phyloP scores from a whole-genome alignment of 1,284 basidiomycete genomes.

The Marasmius tenuissimus region DNA sequence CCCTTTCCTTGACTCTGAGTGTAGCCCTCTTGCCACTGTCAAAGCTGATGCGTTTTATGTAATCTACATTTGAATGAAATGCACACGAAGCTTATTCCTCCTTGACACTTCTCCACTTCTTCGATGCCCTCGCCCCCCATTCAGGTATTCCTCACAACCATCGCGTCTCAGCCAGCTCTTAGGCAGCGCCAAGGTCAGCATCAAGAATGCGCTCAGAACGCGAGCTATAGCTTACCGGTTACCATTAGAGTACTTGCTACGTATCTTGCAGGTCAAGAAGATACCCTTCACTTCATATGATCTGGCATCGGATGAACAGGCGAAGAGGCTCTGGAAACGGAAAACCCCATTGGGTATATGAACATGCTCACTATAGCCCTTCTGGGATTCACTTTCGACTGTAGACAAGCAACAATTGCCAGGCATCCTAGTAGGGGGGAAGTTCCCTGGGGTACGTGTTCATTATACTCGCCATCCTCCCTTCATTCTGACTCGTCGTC shows the following conservation, averaged over 20 bases:
- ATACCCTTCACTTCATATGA: conserved; percentile 79
- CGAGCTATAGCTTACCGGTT: background rate
- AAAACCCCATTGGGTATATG: conserved; percentile 66
- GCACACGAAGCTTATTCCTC: background rate
- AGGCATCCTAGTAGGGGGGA: conserved; percentile 74
- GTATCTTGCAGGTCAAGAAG: conserved; percentile 80
- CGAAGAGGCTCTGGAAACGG: conserved; percentile 68
- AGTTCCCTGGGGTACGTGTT: conserved; percentile 45
- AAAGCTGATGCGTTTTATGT: background rate
- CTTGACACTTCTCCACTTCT: conserved; percentile 3
- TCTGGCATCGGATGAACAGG: conserved; percentile 76
- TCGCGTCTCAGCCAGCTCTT: conserved; percentile 74
- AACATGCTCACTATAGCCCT: background rate
- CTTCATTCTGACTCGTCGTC: background rate
- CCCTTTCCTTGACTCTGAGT: conserved; percentile 50
- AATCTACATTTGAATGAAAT: background rate
- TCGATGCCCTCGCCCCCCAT: conserved; percentile 76
- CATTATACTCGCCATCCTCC: background rate
- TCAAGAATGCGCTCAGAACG: background rate
- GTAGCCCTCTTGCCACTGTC: background rate
- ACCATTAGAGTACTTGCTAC: conserved; percentile 65
- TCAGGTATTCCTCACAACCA: conserved; percentile 80
- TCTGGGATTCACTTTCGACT: background rate
- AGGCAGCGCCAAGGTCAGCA: conserved; percentile 67
- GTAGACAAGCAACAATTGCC: conserved; percentile 78